Evolutionary conservation across 805 yeast species (phyloP).

Genomic region (Yamadazyma sp.): DNA sequence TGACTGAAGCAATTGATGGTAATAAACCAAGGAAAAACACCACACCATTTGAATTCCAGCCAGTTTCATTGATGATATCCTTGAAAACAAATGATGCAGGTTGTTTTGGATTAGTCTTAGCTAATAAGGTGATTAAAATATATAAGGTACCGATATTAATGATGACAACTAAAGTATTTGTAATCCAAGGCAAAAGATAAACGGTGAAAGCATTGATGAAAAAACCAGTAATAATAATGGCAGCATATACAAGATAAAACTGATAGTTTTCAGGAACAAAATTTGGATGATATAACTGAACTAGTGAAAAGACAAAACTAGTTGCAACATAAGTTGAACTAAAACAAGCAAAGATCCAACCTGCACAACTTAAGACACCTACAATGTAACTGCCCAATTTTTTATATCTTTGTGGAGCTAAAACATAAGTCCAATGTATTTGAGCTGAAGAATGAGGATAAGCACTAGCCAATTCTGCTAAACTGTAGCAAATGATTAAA

Average conservation of each 20-base stretch:
- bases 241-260: constrained; percentile 15
- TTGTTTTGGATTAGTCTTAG: constrained; percentile 17
- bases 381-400: constrained; percentile 25
- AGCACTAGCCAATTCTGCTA: constrained; percentile 31
- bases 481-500: constrained; percentile 16
- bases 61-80: constrained; percentile 21
- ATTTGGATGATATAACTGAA: constrained; percentile 15
- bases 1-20: constrained; percentile 24
- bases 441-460: constrained; percentile 34
- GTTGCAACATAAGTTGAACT: constrained; percentile 16
- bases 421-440: constrained; percentile 30
- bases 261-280: constrained; percentile 18
- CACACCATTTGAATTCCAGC: constrained; percentile 24
- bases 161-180: constrained; percentile 17
- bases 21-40: constrained; percentile 24
- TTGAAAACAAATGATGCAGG: constrained; percentile 22
- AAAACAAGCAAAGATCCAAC: constrained; percentile 22
- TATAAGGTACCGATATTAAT: constrained; percentile 21
- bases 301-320: constrained; percentile 16
- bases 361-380: constrained; percentile 26
- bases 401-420: constrained; percentile 21
- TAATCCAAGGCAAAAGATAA: constrained; percentile 14
- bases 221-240: constrained; percentile 10
- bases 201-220: constrained; percentile 15
- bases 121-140: constrained; percentile 19